A percentile compares a stretch with the other conserved stretches of the same genome.
phyloP scores from a whole-genome alignment of 2,329 filamentous ascomycete species.

The Alternaria sp. region DNA sequence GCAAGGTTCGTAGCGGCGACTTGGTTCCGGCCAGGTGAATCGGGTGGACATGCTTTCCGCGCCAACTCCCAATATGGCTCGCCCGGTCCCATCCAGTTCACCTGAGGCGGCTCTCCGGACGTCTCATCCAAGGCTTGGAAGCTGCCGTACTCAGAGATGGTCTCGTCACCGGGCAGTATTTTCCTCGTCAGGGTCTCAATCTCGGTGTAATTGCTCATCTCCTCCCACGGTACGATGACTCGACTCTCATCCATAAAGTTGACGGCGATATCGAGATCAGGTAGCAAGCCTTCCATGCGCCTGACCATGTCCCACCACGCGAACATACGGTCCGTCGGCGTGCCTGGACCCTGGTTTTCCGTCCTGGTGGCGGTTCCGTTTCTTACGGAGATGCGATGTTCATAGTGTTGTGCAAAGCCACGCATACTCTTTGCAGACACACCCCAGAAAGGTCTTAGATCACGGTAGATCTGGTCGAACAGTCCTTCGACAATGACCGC shows the following conservation, averaged over 20 bases:
- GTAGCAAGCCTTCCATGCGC: constrained; percentile 48
- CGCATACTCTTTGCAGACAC: constrained; percentile 51
- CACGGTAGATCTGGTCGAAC: constrained; percentile 60
- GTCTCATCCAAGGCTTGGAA: constrained; percentile 32
- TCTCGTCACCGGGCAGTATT: constrained; percentile 33
- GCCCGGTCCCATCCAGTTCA: constrained; percentile 32
- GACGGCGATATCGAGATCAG: constrained; percentile 56
- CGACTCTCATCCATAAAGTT: constrained; percentile 59
- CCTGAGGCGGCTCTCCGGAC: constrained; percentile 32
- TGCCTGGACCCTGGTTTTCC: constrained; percentile 24
- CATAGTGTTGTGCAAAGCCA: constrained; percentile 47
- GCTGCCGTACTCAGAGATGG: constrained; percentile 20
- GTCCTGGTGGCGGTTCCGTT: constrained; percentile 45
- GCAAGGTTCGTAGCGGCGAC: constrained; percentile 45
- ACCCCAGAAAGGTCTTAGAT: constrained; percentile 58
- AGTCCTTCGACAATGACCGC: constrained; percentile 57
- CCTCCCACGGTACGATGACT: constrained; percentile 56
- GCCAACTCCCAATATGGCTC: constrained; percentile 53
- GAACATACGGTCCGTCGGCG: constrained; percentile 46
- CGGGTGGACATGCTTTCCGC: constrained; percentile 50
- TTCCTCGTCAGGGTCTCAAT: constrained; percentile 38
- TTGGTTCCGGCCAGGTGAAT: constrained; percentile 46
- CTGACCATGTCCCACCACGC: constrained; percentile 52
- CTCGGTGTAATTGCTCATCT: constrained; percentile 49
- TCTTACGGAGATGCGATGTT: constrained; percentile 50